Base-by-base conservation (phyloP, 2,329 filamentous ascomycete genomes). In the Fonsecaea nubica region DNA sequence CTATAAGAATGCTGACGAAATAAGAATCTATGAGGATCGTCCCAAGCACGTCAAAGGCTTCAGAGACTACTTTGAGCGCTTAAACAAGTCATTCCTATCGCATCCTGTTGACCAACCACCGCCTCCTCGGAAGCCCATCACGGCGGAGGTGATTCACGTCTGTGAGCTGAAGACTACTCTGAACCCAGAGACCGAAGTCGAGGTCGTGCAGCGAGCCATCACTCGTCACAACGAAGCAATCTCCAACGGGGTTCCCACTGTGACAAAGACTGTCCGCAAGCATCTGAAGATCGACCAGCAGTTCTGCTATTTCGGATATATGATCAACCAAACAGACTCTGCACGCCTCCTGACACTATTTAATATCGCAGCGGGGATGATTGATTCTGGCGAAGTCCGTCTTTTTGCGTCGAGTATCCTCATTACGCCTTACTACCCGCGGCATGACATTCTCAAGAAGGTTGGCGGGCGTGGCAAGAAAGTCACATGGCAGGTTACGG, bases 231-330 rank as follows among this genome's bases (percentile, higher is more conserved):
- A 98, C 76, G 81, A 69, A 45, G 61, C 68, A 45, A 64, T 74
- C 25, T 64, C 57, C 21, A 67, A 73, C 15, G 66, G 74, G 30
- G 71, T 71, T 3, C 71, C 75, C 18, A 79, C 78, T 59, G 70
- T 72, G 21, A 76, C 77, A 9, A 82, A 81, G 48, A 82, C 82
- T 0, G 76, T 76, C 9, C 78, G 79, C 55, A 79, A 81, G 38
- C 78, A 80, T 54, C 83, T 95, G 67, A 85, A 87, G 72, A 92
- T 99, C 76, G 92, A 92, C 77, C 93, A 93, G 76, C 92, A 89
- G 1, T 90, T 97, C 58, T 92, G 93, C 78, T 97, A 94, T 79
- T 97, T 95, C 1, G 92, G 92, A 58, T 98, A 99, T 79, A 87
- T 96, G 78, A 89, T 99, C 71, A 84, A 84, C 48, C 83, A 87